Evolutionary conservation across 768 basidiomycete genomes (phyloP), one percentile per base, ranked within the genome.

Genomic region (Pluteus cervinus): DNA sequence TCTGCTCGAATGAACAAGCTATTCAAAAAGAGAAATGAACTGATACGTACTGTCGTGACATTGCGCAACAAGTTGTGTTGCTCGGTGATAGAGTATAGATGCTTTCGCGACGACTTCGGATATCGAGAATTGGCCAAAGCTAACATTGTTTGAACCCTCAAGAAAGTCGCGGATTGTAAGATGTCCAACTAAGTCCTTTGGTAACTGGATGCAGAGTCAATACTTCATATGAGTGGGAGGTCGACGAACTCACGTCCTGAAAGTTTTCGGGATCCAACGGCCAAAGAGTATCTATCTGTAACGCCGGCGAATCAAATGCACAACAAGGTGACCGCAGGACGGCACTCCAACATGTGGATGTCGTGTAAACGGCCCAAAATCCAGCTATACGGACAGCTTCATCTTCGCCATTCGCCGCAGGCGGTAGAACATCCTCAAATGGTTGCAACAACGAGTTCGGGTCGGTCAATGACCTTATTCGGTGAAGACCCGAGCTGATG

Each of bases 341-440:
- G 4, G 70, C 64, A 2, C 71, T 61, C 69, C 70, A 73, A 7
- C 47, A 43, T 32, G 57, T 61, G 35, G 67, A 63, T 14, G 65
- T 34, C 16, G 48, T 43, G 15, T 60, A 49, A 3, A 61, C 58
- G 1, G 56, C 54, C 67, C 67, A 69, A 16, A 52, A 57, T 5
- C 57, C 62, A 7, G 57, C 46, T 12, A 66, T 61, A 26, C 58
- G 52, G 42, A 66, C 65, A 5, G 58, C 61, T 41, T 66, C 60
- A 29, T 65, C 64, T 7, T 56, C 43, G 1, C 50, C 42, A 39
- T 62, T 59, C 2, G 35, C 36, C 12, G 55, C 42, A 35, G 53
- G 45, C 3, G 48, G 41, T 4, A 49, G 23, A 33, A 51, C 54
- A n/a, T 65, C 53, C 37, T 62, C 3, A 54, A 56, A 6, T 47